Percentiles rank a stretch among this genome's conserved stretches.
Conservation (phyloP, 495 filamentous ascomycete species). For the Penicillium coprophilum region DNA sequence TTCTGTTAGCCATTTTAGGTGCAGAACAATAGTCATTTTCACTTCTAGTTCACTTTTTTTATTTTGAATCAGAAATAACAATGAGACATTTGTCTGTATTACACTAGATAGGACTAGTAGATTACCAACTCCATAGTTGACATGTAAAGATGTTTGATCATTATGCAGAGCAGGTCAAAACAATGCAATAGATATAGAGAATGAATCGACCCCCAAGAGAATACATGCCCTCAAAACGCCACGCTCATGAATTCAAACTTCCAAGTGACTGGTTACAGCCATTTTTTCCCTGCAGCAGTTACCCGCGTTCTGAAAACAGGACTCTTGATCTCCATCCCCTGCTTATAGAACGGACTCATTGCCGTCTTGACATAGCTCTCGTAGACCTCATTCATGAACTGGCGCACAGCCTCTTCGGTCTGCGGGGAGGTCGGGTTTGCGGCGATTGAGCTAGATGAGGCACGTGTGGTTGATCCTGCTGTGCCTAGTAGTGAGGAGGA, state of each 20-base stretch:
- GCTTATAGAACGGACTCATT: slow-evolving; percentile 92
- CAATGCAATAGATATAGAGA: slow-evolving; percentile 7
- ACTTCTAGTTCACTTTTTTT: background rate
- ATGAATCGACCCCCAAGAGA: slow-evolving; percentile 5
- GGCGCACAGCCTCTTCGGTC: slow-evolving; percentile 89
- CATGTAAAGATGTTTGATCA: background rate
- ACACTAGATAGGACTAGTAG: background rate
- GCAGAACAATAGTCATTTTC: background rate
- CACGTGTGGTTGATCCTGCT: slow-evolving; percentile 39
- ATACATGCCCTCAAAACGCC: slow-evolving; percentile 22
- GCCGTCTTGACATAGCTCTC: slow-evolving; percentile 94
- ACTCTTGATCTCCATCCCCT: slow-evolving; percentile 79
- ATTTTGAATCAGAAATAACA: background rate
- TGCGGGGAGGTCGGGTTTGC: slow-evolving; percentile 81
- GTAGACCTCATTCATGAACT: slow-evolving; percentile 92
- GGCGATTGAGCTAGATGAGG: slow-evolving; percentile 63
- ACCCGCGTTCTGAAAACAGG: slow-evolving; percentile 81
- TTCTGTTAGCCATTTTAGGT: background rate
- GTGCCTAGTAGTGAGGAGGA: slow-evolving; percentile 36
- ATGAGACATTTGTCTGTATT: background rate
- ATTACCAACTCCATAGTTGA: background rate
- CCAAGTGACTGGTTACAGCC: slow-evolving; percentile 53
- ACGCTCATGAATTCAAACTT: slow-evolving; percentile 18
- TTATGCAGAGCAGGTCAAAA: background rate
- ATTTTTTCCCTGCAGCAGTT: slow-evolving; percentile 87